phyloP scores from a whole-genome alignment of 257 asterid genomes.

The Fraxinus pennsylvanica region DNA sequence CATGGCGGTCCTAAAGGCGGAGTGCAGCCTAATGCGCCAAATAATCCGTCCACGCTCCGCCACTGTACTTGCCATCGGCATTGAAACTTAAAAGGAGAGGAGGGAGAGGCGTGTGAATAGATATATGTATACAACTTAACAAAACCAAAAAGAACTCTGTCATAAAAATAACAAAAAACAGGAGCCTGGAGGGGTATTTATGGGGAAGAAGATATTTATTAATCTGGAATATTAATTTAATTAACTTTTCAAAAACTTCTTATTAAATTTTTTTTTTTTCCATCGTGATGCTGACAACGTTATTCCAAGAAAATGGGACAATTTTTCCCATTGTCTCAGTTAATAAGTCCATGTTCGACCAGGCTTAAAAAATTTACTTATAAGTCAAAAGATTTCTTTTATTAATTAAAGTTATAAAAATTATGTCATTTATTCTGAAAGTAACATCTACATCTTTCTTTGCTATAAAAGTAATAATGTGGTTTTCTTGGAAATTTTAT shows the following conservation, averaged over 20 bases:
- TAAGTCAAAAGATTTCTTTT: not conserved
- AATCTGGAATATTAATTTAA: not conserved
- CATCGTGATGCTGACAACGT: not conserved
- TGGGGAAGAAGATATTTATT: not conserved
- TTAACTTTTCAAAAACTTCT: not conserved
- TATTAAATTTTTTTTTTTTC: no score
- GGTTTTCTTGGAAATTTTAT: not conserved
- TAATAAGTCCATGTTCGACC: not conserved
- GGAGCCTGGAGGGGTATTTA: not conserved
- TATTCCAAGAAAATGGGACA: not conserved
- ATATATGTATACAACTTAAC: not conserved
- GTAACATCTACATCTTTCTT: no score
- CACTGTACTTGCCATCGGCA: slow-evolving; percentile 30
- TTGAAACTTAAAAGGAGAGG: not conserved
- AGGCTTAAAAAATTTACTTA: not conserved
- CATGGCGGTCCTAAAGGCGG: slow-evolving; percentile 48
- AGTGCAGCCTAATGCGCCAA: slow-evolving; percentile 61
- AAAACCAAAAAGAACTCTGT: not conserved
- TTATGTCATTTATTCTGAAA: not conserved
- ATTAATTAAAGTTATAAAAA: not conserved
- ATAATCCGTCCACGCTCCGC: slow-evolving; percentile 42
- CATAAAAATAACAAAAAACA: not conserved
- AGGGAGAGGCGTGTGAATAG: not conserved
- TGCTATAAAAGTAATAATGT: not conserved
- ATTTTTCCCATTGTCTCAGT: not conserved